Percentiles rank a stretch among this genome's conserved stretches.
Evolutionary conservation across 352 stramenopile genomes (phyloP).

Genomic region (Phytophthora meadii): DNA sequence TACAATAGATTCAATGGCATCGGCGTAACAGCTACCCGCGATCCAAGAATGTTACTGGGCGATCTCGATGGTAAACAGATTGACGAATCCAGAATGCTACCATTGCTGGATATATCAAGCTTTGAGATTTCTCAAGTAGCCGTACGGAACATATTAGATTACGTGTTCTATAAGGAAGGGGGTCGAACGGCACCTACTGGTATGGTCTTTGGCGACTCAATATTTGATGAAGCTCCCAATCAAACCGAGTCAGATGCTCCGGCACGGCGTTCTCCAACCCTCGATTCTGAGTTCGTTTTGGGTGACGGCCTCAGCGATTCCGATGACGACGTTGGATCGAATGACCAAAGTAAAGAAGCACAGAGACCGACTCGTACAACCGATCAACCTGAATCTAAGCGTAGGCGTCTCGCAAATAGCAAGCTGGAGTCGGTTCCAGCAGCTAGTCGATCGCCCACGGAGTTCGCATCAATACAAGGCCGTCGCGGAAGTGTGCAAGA

Average conservation of each 20-base stretch:
- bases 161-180: slow-evolving; percentile 5
- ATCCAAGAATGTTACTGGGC: background rate
- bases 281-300: no score
- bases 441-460: background rate
- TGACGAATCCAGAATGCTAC: background rate
- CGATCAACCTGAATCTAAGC: background rate
- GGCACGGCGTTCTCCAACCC: no score
- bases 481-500: background rate
- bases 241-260: no score
- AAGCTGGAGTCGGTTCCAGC: background rate
- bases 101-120: slow-evolving; percentile 5
- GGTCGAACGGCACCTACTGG: no score
- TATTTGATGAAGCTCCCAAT: no score
- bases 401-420: background rate
- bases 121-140: slow-evolving; percentile 5
- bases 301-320: no score
- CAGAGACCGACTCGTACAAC: background rate
- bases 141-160: slow-evolving; percentile 4
- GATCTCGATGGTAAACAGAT: background rate
- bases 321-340: no score
- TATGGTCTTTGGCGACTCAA: no score
- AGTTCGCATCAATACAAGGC: background rate
- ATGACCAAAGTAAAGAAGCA: no score
- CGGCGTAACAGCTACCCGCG: background rate
- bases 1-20: slow-evolving; percentile 21